A percentile compares a stretch with the other conserved stretches of the same genome.
Conservation (phyloP, 2,329 filamentous ascomycete species). For the Alternaria viburni region DNA sequence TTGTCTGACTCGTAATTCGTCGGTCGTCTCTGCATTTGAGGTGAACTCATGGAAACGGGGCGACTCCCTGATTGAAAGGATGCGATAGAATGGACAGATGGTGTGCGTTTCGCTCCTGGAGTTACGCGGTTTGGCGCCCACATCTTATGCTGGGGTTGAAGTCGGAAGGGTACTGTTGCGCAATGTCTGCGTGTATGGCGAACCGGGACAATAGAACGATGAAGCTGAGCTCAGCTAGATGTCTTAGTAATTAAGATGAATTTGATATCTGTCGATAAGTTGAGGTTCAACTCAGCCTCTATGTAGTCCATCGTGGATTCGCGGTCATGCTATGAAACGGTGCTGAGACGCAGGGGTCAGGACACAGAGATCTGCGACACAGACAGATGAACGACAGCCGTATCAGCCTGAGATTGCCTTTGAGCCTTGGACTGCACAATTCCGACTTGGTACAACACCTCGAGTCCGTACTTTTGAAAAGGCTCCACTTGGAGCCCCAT, state of each 20-base stretch:
- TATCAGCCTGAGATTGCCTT: constrained; percentile 4
- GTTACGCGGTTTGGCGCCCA: constrained; percentile 40
- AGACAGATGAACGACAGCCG: constrained; percentile 22
- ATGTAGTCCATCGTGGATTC: constrained; percentile 19
- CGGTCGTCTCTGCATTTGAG: constrained; percentile 27
- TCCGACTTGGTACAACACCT: not conserved
- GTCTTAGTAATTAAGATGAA: not conserved
- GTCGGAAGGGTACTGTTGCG: not conserved
- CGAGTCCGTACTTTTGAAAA: not conserved
- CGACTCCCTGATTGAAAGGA: constrained; percentile 31
- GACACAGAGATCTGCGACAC: constrained; percentile 28
- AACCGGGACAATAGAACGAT: not conserved
- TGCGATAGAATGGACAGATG: constrained; percentile 39
- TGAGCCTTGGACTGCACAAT: constrained; percentile 8
- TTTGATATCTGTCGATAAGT: not conserved
- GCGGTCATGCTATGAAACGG: constrained; percentile 36
- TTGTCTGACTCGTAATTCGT: constrained; percentile 42
- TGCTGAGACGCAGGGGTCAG: constrained; percentile 38
- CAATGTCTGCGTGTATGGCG: not conserved
- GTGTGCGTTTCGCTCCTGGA: constrained; percentile 34
- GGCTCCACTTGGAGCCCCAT: not conserved
- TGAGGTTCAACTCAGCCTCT: not conserved
- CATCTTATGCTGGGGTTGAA: constrained; percentile 27
- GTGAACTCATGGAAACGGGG: constrained; percentile 21
- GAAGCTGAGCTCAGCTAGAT: not conserved